A percentile compares a stretch with the other conserved stretches of the same genome.
These are phyloP conservation scores for Ceratobasidium sp. DNA, from an alignment of 1,284 basidiomycete genomes.

Conservation along the genomic window DNA sequence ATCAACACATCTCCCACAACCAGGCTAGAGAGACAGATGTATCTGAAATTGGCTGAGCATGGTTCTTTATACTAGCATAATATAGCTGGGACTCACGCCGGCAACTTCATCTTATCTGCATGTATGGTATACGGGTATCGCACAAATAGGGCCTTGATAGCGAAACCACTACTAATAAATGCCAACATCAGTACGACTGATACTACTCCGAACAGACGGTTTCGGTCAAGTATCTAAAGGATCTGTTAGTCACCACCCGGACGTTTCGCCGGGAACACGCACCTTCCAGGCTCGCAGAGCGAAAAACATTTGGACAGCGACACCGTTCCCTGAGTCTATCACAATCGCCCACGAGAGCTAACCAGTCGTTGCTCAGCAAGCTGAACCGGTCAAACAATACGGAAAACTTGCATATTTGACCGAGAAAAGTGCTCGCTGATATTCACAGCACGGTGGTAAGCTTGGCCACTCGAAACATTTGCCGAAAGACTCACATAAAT, in stretches of 20 bases:
- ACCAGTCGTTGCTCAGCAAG: neutral
- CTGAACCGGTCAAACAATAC: neutral
- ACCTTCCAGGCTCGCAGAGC: constrained; percentile 27
- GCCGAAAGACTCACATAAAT: constrained; percentile 9
- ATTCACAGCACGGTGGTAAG: neutral
- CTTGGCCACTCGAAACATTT: neutral
- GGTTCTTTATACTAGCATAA: too few relatives aligned
- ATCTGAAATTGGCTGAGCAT: neutral
- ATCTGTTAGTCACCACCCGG: neutral
- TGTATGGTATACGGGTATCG: constrained; percentile 5
- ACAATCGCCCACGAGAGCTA: constrained; percentile 18
- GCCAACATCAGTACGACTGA: neutral
- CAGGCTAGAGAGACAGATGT: constrained; percentile 17
- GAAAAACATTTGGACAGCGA: too few relatives aligned
- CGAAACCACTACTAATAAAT: neutral
- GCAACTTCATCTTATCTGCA: constrained; percentile 1
- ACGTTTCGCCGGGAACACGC: neutral
- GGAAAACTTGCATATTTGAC: constrained; percentile 13
- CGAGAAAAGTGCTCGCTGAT: constrained; percentile 7
- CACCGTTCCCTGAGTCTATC: neutral
- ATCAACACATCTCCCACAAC: neutral
- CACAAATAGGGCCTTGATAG: neutral
- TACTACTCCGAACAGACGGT: neutral
- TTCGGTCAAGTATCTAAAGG: neutral
- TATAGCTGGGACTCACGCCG: neutral